Base-by-base conservation (phyloP, 1,284 basidiomycete genomes). In the Puccinia novopanici region DNA sequence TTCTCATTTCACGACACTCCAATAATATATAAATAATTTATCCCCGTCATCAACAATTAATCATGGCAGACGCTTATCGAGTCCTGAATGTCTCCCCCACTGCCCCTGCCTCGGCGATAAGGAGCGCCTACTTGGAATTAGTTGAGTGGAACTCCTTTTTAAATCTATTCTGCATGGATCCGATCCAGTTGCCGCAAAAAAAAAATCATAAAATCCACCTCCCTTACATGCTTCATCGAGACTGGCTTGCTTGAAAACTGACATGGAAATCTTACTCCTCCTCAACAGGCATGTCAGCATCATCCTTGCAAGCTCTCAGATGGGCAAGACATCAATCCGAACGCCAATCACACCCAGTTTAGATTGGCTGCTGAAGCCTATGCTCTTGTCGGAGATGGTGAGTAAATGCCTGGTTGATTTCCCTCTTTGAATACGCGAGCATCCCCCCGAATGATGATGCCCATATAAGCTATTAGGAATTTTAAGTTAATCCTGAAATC, bases 41-140 rank as follows among this genome's bases (percentile, higher is more conserved):
- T n/a, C n/a, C n/a, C 9, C 50, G 19, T 4, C 17, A 52, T 34
- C 37, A 45, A 45, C 10, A 42, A 67, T 2, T 15, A 54, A 54
- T 30, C 37, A 72, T 72, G 70, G 27, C 52, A n/a, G 72, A 74
- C 45, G 55, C 72, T 12, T 74, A 74, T 74, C 72, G 57, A 30
- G 55, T 74, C 40, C 37, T 74, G 13, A 74, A 74, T n/a, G n/a
- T 74, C 27, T n/a, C 72, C 6, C 30, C 57, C 2, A 74, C 30
- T 13, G 72, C 72, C 17, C 48, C 72, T 50, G 9, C 4, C 30
- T 40, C 30, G 19, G 37, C 55, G 13, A 74, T 74, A n/a, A 74
- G 57, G 24, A 17, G 12, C 12, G 72, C 72, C 30, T 74, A 74
- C 34, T 30, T 74, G 10, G 57, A 74, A 24, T 40, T 74, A n/a